Evolutionary conservation across 192 early-diverging fungal species (phyloP).

Genomic region (Umbelopsis vinacea): DNA sequence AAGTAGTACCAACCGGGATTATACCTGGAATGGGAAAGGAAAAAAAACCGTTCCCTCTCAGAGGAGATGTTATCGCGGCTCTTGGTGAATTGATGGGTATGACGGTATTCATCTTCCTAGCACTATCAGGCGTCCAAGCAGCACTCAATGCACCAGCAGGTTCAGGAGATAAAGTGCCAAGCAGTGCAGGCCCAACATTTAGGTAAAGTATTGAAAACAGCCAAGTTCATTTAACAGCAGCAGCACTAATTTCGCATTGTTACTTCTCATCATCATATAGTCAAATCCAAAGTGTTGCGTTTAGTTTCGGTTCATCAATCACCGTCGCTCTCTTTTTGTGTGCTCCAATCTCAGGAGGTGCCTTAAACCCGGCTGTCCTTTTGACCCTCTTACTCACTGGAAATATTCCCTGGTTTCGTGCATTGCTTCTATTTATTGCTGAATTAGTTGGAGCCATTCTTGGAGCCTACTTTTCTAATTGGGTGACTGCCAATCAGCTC

Average conservation of each 20-base stretch:
- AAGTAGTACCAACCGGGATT: too few species aligned
- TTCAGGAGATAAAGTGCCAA: background rate
- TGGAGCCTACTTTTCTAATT: conserved; percentile 47
- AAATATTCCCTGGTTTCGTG: conserved; percentile 46
- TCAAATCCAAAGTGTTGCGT: conserved; percentile 41
- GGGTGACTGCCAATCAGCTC: conserved; percentile 26
- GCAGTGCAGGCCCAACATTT: background rate
- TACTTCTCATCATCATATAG: background rate
- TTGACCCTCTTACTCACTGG: conserved; percentile 58
- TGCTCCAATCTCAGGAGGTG: conserved; percentile 61
- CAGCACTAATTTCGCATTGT: too few species aligned
- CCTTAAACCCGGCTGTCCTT: conserved; percentile 71
- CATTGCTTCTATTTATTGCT: conserved; percentile 57
- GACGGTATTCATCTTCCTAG: conserved; percentile 48
- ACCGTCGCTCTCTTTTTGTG: conserved; percentile 49
- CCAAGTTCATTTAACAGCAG: too few species aligned
- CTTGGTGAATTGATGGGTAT: conserved; percentile 48
- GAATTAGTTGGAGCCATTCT: conserved; percentile 63
- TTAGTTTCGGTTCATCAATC: conserved; percentile 53
- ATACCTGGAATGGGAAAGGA: too few species aligned
- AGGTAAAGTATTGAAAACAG: conserved; percentile 23
- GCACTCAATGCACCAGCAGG: conserved; percentile 17
- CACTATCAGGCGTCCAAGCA: conserved; percentile 44
- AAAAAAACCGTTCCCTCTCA: background rate
- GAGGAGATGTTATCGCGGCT: conserved; percentile 31